Base-by-base conservation (phyloP, 2,329 filamentous ascomycete species). In the Ilyonectria robusta region DNA sequence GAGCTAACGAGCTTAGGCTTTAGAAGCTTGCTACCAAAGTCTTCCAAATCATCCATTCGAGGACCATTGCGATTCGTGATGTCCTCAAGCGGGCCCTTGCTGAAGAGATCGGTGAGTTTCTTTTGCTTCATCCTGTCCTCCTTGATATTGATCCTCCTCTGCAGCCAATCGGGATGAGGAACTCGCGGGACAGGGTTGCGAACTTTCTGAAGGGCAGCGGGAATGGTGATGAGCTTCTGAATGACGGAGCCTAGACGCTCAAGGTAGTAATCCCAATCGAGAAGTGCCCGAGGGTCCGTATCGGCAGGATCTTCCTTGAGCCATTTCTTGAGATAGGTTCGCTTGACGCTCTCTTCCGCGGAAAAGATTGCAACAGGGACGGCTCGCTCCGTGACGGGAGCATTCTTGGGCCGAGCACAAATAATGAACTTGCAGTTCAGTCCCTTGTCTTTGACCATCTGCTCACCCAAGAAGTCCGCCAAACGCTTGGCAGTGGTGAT, bases 351-450 rank as follows among this genome's bases (percentile, higher is more conserved):
- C 63, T 95, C 91, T 62, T 98, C 95, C 0, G 96, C 94, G 0
- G 96, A 98, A 81, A 99, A 98, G 68, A 99, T 99, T 21, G 96
- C 94, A 6, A 99, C 94, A 0, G 96, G 96, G 66, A 99, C 89
- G 23, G 96, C 96, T 75, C 96, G 89, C 72, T 99, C 97, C 0
- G 96, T 99, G 68, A 99, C 95, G 2, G 96, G 95, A 0, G 95
- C 94, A 76, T 93, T 93, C 76, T 91, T 93, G 4, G 96, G 96
- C 70, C 88, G 90, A 15, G 94, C 88, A 58, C 95, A 97, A 77
- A 99, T 98, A 79, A 99, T 98, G 81, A 98, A 99, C 82, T 98
- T 98, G 91, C 96, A 99, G 84, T 99, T 99, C 74, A 99, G 81
- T 4, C 96, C 96, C 81, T 98, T 99, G 82, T 99, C 97, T 78